Base-by-base conservation (phyloP, 768 basidiomycete genomes). In the Mycena indigotica region DNA sequence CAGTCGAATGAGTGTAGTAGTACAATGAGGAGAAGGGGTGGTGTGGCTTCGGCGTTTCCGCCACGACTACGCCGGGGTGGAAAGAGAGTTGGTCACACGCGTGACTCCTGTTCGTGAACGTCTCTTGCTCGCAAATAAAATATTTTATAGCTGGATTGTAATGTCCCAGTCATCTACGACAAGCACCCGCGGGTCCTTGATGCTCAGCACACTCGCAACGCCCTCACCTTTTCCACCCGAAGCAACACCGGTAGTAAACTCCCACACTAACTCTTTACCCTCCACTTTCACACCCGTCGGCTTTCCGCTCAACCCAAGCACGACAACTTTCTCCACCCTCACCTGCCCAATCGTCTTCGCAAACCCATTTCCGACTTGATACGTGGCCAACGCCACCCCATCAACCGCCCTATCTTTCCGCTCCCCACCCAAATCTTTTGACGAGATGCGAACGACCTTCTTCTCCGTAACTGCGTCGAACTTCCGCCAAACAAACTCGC, bases 401-500 rank as follows among this genome's bases (percentile, higher is more conserved):
- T 83, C 82, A 13, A 84, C 82, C 1, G 83, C 84, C 45, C 78
- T 73, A 10, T 58, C 67, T 1, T 78, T 76, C 32, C 76, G 76
- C 56, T 67, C 67, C 26, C 69, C 62, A 0, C 79, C 88, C 19
- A 87, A 72, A 67, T 92, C 84, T 6, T 56, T 70, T 68, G 84
- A 91, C 28, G 77, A 76, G 45, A 86, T 69, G 51, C 72, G 79
- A 61, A 84, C 73, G 45, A 68, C 71, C 68, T 73, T 75, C 67
- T 73, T 76, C 28, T 67, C 65, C 13, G 71, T 70, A 53, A 77
- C 80, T 24, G 92, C 87, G 24, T 66, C 66, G 67, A 95, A 92
- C 58, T 80, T 76, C 54, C 93, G 86, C 92, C 92, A 95, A 57
- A 97, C 78, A 69, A 91, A 84, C 57, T 93, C 79, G 28, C 97